Evolutionary conservation across 2,329 filamentous ascomycete genomes (phyloP).

Genomic region (Aureobasidium sp.): DNA sequence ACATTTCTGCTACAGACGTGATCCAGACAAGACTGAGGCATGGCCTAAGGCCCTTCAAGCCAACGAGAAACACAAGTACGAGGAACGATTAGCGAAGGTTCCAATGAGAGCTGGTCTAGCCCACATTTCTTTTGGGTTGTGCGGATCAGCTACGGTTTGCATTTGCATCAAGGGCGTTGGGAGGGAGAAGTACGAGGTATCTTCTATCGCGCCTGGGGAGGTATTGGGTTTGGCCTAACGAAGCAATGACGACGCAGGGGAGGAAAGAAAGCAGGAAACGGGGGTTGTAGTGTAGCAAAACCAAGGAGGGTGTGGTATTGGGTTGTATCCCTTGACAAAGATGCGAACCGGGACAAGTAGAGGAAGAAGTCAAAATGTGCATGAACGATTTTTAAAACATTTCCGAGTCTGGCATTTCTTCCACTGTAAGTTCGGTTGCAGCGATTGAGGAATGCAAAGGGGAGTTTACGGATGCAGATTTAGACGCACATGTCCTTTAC

Average conservation of each 20-base stretch:
- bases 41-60: not conserved
- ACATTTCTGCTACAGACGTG: not conserved
- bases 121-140: not conserved
- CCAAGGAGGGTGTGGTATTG: not conserved
- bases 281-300: not conserved
- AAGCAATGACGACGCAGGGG: not conserved
- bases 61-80: not conserved
- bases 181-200: not conserved
- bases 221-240: not conserved
- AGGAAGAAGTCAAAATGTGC: not conserved
- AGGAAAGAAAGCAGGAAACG: not conserved
- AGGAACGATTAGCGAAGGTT: not conserved
- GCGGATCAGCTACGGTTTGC: not conserved
- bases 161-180: conserved; percentile 2
- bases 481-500: not conserved
- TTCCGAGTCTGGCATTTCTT: not conserved
- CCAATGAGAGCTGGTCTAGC: not conserved
- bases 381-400: not conserved
- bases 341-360: not conserved
- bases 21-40: not conserved
- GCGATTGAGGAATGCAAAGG: not conserved
- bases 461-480: not conserved
- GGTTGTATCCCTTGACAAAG: not conserved
- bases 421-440: not conserved
- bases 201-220: not conserved